Percentiles rank a stretch among this genome's conserved stretches.
These are phyloP conservation scores for Xylaria sp. DNA, from an alignment of 2,329 filamentous ascomycete genomes.

Conservation along the genomic window DNA sequence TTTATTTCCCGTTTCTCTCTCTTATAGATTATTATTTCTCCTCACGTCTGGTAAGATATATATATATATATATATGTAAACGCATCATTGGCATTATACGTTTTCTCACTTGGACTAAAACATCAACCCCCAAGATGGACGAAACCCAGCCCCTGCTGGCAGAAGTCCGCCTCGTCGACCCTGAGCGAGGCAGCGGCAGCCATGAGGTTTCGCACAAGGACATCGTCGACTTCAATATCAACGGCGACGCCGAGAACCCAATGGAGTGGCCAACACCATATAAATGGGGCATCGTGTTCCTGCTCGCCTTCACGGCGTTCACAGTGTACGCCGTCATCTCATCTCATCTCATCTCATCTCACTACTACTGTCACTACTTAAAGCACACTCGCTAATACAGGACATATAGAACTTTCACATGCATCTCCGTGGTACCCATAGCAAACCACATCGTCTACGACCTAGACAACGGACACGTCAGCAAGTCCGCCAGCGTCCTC, in stretches of 20 bases:
- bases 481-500: constrained; percentile 64
- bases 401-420: constrained; percentile 64
- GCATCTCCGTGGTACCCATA: constrained; percentile 66
- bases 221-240: constrained; percentile 58
- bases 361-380: background rate
- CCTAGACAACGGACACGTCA: constrained; percentile 53
- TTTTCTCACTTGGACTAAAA: constrained; percentile 3
- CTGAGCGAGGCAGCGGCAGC: constrained; percentile 37
- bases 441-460: constrained; percentile 63
- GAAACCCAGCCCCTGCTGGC: constrained; percentile 52
- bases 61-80: background rate
- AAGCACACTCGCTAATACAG: constrained; percentile 3
- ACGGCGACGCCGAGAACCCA: constrained; percentile 63
- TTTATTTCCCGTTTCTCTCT: background rate
- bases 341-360: too few relatives aligned
- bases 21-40: background rate
- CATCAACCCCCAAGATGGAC: constrained; percentile 47
- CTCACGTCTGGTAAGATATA: constrained; percentile 16
- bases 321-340: constrained; percentile 58
- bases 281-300: constrained; percentile 64
- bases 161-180: constrained; percentile 41
- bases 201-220: constrained; percentile 44
- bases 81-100: background rate
- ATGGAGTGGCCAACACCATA: constrained; percentile 63
- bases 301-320: constrained; percentile 66